phyloP scores from a whole-genome alignment of 2,329 filamentous ascomycete species.

The Lecanicillium sp. region DNA sequence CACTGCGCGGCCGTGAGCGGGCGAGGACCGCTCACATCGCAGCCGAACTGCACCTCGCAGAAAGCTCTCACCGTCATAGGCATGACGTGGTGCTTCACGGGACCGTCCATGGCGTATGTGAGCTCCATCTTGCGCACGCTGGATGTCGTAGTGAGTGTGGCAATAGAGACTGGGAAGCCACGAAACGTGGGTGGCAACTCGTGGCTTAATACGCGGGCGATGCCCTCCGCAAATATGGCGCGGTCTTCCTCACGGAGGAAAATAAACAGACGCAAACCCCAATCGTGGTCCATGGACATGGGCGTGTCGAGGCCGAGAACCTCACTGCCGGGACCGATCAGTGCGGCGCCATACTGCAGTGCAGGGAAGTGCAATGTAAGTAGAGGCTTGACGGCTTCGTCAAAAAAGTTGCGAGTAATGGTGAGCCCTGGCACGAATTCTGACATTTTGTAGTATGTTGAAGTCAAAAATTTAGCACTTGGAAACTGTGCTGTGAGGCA shows the following conservation, averaged over 20 bases:
- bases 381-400: slow-evolving; percentile 3
- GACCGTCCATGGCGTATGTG: background rate
- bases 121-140: background rate
- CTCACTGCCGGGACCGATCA: slow-evolving; percentile 11
- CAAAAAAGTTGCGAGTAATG: background rate
- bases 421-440: background rate
- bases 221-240: background rate
- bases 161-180: background rate
- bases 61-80: slow-evolving; percentile 1
- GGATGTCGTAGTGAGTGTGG: background rate
- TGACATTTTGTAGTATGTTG: background rate
- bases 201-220: slow-evolving; percentile 6
- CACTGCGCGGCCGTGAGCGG: background rate
- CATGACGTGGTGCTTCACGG: slow-evolving; percentile 5
- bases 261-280: slow-evolving; percentile 5
- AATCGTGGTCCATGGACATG: slow-evolving; percentile 13
- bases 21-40: background rate
- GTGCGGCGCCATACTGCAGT: slow-evolving; percentile 9
- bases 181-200: background rate
- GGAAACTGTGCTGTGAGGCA: too few species aligned
- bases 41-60: background rate
- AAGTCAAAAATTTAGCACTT: background rate
- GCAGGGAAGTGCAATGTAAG: background rate
- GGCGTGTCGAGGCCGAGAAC: slow-evolving; percentile 10
- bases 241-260: slow-evolving; percentile 2